Evolutionary conservation across 148 eudicot genomes (phyloP).

Genomic region (Rhododendron kiyosumense): DNA sequence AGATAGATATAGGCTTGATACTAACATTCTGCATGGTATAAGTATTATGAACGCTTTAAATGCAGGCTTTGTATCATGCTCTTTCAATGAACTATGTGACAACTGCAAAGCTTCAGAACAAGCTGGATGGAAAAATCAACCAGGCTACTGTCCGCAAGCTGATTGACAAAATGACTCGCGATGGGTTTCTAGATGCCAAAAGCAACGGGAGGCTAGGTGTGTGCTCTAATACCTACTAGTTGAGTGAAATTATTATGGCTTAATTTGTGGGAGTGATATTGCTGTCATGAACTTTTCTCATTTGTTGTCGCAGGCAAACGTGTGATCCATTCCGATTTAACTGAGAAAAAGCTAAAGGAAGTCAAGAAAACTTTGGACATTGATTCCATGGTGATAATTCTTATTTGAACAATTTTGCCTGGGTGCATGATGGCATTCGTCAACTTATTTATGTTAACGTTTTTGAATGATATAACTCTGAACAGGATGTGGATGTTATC

Average conservation of each 20-base stretch:
- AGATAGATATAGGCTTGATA: not conserved
- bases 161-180: constrained; percentile 74
- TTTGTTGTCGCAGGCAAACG: constrained; percentile 61
- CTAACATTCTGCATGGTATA: not conserved
- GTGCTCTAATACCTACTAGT: constrained; percentile 5
- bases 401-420: not conserved
- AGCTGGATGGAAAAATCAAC: constrained; percentile 74
- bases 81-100: constrained; percentile 80
- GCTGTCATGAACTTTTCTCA: not conserved
- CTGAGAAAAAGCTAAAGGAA: constrained; percentile 77
- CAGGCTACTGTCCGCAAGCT: constrained; percentile 61
- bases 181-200: constrained; percentile 73
- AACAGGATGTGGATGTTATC: constrained; percentile 56
- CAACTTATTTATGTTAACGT: not conserved
- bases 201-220: constrained; percentile 77
- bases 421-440: not conserved
- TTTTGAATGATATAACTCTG: not conserved
- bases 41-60: constrained; percentile 5
- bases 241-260: not conserved
- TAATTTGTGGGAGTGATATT: not conserved
- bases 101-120: constrained; percentile 67
- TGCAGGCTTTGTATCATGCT: constrained; percentile 88
- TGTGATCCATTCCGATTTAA: constrained; percentile 72
- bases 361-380: constrained; percentile 51
- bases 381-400: constrained; percentile 53